These are phyloP conservation scores for Exophiala sideris DNA, from an alignment of 2,329 filamentous ascomycete genomes.

Conservation along the genomic window DNA sequence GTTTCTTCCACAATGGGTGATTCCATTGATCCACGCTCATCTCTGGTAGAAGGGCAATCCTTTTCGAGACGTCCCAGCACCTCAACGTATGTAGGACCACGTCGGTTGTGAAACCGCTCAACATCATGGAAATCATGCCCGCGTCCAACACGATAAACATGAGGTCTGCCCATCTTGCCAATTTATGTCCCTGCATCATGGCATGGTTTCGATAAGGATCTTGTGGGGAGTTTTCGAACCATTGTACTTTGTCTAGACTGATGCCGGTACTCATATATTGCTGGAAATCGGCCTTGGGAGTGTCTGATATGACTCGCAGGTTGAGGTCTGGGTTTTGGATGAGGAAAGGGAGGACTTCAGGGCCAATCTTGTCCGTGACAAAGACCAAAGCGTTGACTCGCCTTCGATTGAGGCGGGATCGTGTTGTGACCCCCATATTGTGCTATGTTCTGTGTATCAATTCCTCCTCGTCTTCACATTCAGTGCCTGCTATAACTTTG, in stretches of 20 bases:
- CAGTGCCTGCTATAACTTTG: not conserved
- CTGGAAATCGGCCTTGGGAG: slow-evolving; percentile 24
- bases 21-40: slow-evolving; percentile 91
- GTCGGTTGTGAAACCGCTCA: slow-evolving; percentile 77
- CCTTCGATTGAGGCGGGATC: slow-evolving; percentile 14
- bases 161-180: slow-evolving; percentile 85
- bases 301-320: slow-evolving; percentile 25
- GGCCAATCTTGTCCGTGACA: slow-evolving; percentile 26
- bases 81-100: slow-evolving; percentile 76
- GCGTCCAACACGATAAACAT: slow-evolving; percentile 82
- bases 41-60: slow-evolving; percentile 77
- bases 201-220: slow-evolving; percentile 26
- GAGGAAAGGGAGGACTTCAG: slow-evolving; percentile 27
- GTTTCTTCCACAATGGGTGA: slow-evolving; percentile 82
- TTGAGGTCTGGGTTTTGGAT: slow-evolving; percentile 27
- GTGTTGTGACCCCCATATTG: slow-evolving; percentile 8
- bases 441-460: not conserved
- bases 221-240: slow-evolving; percentile 27
- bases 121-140: slow-evolving; percentile 80
- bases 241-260: slow-evolving; percentile 21
- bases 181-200: slow-evolving; percentile 42
- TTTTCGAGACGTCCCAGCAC: slow-evolving; percentile 83
- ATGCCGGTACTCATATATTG: slow-evolving; percentile 19
- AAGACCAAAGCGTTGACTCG: slow-evolving; percentile 27
- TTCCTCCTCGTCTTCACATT: not conserved